These are phyloP conservation scores for Cucurbita ficifolia DNA, from an alignment of 306 rosid species.

Conservation along the genomic window DNA sequence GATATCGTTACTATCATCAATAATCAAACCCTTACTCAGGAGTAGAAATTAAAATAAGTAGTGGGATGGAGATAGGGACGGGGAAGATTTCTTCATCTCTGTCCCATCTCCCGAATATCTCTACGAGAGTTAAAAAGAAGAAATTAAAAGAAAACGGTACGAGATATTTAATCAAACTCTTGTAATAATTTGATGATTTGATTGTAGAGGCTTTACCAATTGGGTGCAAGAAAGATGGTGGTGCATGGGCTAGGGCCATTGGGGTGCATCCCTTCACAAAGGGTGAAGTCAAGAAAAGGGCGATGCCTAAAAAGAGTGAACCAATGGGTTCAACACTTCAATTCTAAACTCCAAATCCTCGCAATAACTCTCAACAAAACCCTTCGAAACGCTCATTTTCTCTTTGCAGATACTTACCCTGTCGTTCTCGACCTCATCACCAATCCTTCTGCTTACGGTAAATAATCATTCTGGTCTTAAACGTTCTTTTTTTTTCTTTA, in stretches of 20 bases:
- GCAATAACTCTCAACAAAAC: constrained; percentile 24
- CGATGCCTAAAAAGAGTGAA: constrained; percentile 58
- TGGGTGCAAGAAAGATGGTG: constrained; percentile 52
- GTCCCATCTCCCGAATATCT: too few species aligned
- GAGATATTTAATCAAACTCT: too few species aligned
- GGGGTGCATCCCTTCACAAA: constrained; percentile 91
- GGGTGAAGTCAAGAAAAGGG: constrained; percentile 54
- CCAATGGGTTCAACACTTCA: constrained; percentile 25
- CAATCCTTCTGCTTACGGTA: constrained; percentile 47
- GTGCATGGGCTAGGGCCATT: constrained; percentile 66
- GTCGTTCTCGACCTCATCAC: constrained; percentile 44
- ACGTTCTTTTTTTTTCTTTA: neutral
- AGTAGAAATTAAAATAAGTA: too few species aligned
- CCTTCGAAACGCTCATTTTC: constrained; percentile 35
- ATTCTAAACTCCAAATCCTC: constrained; percentile 36
- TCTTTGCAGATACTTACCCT: constrained; percentile 50
- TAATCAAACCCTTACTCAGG: too few species aligned
- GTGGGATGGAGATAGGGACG: too few species aligned
- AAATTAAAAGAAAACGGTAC: too few species aligned
- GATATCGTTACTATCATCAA: too few species aligned
- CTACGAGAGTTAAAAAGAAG: too few species aligned
- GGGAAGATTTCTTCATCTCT: too few species aligned
- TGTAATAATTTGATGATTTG: too few species aligned
- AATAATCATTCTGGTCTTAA: neutral
- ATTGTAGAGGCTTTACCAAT: constrained; percentile 37